phyloP scores from a whole-genome alignment of 495 filamentous ascomycete genomes.

The Aspergillus asperescens region DNA sequence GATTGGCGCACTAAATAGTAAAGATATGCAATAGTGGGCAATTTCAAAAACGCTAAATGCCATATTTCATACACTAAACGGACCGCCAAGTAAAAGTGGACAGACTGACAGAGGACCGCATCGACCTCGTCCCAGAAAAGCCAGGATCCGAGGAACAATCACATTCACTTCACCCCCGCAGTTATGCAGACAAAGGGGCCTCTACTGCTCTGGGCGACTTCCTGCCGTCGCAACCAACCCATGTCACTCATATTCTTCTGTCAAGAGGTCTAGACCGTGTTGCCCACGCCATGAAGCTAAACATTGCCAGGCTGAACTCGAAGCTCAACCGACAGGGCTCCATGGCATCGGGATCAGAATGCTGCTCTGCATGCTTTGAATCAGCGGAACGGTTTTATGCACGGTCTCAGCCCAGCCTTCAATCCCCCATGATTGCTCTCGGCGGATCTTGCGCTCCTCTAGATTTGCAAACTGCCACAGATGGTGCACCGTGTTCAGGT shows the following conservation, averaged over 20 bases:
- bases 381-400: slow-evolving; percentile 95
- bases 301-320: not conserved
- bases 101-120: too few species aligned
- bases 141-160: not conserved
- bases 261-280: not conserved
- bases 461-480: slow-evolving; percentile 98
- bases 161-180: not conserved
- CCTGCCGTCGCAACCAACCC: not conserved
- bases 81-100: slow-evolving; percentile 6
- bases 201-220: not conserved
- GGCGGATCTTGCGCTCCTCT: slow-evolving; percentile 82
- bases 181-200: not conserved
- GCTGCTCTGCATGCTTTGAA: slow-evolving; percentile 90
- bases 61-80: slow-evolving; percentile 18
- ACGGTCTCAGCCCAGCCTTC: slow-evolving; percentile 97
- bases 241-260: not conserved
- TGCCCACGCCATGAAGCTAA: not conserved
- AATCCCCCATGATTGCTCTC: slow-evolving; percentile 92
- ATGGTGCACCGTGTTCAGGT: slow-evolving; percentile 95
- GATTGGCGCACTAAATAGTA: slow-evolving; percentile 10
- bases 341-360: slow-evolving; percentile 94
- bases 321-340: slow-evolving; percentile 74
- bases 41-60: slow-evolving; percentile 10
- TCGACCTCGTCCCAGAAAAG: not conserved
- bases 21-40: slow-evolving; percentile 8